These are phyloP conservation scores for Phytophthora europaea DNA, from an alignment of 352 stramenopile species.

Conservation along the genomic window DNA sequence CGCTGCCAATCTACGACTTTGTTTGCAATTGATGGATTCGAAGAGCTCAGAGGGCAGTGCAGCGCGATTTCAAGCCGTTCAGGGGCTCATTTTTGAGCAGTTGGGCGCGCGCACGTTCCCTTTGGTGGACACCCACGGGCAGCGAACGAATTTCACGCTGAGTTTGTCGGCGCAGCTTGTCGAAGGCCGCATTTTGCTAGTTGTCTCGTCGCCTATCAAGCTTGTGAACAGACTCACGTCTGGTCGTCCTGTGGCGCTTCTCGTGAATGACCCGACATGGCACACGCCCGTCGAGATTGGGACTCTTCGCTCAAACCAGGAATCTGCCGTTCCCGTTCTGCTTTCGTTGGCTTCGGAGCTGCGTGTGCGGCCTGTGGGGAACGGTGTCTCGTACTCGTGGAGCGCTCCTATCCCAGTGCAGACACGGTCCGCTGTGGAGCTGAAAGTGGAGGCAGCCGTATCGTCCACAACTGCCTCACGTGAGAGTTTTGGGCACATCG, in stretches of 20 bases:
- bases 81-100: constrained; percentile 87
- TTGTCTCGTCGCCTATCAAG: constrained; percentile 85
- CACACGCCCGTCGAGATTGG: constrained; percentile 77
- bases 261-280: constrained; percentile 88
- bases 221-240: constrained; percentile 76
- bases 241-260: constrained; percentile 65
- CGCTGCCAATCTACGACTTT: constrained; percentile 65
- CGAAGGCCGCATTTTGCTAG: constrained; percentile 81
- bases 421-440: constrained; percentile 62
- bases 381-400: constrained; percentile 60
- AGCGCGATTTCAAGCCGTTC: constrained; percentile 68
- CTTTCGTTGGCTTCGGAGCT: constrained; percentile 76
- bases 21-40: constrained; percentile 65
- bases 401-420: constrained; percentile 84
- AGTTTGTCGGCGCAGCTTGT: constrained; percentile 77
- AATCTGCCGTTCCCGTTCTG: constrained; percentile 77
- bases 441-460: constrained; percentile 71
- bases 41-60: constrained; percentile 16
- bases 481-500: constrained; percentile 26
- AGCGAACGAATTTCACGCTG: constrained; percentile 66
- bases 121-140: constrained; percentile 60
- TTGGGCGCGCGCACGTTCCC: constrained; percentile 73
- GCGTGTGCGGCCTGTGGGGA: constrained; percentile 63
- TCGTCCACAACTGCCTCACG: constrained; percentile 36
- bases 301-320: constrained; percentile 59